These are phyloP conservation scores for Tardiomyces blankii DNA, from an alignment of 1,139 yeast species.

Conservation along the genomic window DNA sequence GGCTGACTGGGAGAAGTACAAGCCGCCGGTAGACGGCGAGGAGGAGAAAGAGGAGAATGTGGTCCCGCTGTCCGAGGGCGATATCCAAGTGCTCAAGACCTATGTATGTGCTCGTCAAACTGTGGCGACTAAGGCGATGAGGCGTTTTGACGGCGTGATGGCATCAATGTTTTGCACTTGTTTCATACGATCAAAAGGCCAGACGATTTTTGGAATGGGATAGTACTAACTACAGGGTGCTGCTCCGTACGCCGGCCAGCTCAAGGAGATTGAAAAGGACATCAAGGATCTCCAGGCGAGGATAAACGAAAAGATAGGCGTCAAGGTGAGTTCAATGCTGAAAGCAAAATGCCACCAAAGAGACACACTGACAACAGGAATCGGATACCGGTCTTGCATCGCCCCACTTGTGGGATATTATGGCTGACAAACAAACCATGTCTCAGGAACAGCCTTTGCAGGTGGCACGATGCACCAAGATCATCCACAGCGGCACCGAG, in stretches of 20 bases:
- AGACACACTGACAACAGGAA: conserved; percentile 23
- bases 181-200: no score
- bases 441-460: conserved; percentile 91
- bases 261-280: conserved; percentile 78
- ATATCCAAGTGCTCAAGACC: conserved; percentile 90
- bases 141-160: no score
- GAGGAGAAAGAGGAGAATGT: conserved; percentile 60
- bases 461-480: conserved; percentile 97
- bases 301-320: conserved; percentile 88
- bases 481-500: conserved; percentile 55
- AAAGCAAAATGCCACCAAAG: no score
- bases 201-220: neutral
- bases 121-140: no score
- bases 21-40: conserved; percentile 75
- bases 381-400: conserved; percentile 87
- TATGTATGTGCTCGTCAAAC: conserved; percentile 33
- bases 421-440: conserved; percentile 92
- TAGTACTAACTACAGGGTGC: conserved; percentile 43
- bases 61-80: conserved; percentile 87
- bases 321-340: conserved; percentile 48
- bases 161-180: no score
- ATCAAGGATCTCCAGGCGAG: conserved; percentile 70
- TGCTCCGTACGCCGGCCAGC: conserved; percentile 81
- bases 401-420: conserved; percentile 94
- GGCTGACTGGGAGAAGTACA: conserved; percentile 96